Percentiles rank a stretch among this genome's conserved stretches.
Evolutionary conservation across 1,284 basidiomycete genomes (phyloP).

Genomic region (Limonomyces culmigenus): DNA sequence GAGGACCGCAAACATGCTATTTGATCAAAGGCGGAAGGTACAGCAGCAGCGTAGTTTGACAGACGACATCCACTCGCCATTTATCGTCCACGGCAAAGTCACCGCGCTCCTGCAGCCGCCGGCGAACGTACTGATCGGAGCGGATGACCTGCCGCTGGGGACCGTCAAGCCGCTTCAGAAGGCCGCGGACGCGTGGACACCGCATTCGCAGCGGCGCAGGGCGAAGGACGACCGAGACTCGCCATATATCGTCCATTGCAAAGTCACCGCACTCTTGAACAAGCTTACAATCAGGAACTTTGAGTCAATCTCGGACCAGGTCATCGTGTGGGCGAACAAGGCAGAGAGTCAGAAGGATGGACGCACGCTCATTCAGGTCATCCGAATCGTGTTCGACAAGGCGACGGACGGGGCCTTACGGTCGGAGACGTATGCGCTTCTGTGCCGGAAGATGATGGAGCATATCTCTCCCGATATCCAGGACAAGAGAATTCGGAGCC

Average conservation of each 20-base stretch:
- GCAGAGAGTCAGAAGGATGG: slow-evolving; percentile 88
- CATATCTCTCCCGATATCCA: slow-evolving; percentile 73
- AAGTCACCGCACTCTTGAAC: slow-evolving; percentile 89
- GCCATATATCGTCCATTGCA: slow-evolving; percentile 77
- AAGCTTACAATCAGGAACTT: slow-evolving; percentile 97
- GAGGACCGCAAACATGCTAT: too few species aligned
- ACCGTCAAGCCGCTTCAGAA: slow-evolving; percentile 62
- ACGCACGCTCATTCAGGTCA: slow-evolving; percentile 87
- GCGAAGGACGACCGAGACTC: slow-evolving; percentile 40
- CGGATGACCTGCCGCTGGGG: slow-evolving; percentile 21
- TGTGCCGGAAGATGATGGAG: slow-evolving; percentile 91
- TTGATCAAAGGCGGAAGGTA: too few species aligned
- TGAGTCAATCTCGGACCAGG: slow-evolving; percentile 86
- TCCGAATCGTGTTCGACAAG: slow-evolving; percentile 93
- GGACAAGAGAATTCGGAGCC: slow-evolving; percentile 67
- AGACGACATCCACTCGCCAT: slow-evolving; percentile 52
- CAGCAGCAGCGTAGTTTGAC: slow-evolving; percentile 18
- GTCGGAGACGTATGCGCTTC: slow-evolving; percentile 93
- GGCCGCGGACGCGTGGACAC: slow-evolving; percentile 75
- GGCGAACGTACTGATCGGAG: slow-evolving; percentile 7
- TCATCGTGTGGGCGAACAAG: slow-evolving; percentile 90
- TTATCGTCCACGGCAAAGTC: slow-evolving; percentile 86
- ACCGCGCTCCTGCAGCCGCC: slow-evolving; percentile 65
- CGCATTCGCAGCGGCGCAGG: slow-evolving; percentile 17
- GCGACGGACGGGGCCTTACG: slow-evolving; percentile 91